These are phyloP conservation scores for Blastobotrys mokoenaii DNA, from an alignment of 805 yeast species.

Conservation along the genomic window DNA sequence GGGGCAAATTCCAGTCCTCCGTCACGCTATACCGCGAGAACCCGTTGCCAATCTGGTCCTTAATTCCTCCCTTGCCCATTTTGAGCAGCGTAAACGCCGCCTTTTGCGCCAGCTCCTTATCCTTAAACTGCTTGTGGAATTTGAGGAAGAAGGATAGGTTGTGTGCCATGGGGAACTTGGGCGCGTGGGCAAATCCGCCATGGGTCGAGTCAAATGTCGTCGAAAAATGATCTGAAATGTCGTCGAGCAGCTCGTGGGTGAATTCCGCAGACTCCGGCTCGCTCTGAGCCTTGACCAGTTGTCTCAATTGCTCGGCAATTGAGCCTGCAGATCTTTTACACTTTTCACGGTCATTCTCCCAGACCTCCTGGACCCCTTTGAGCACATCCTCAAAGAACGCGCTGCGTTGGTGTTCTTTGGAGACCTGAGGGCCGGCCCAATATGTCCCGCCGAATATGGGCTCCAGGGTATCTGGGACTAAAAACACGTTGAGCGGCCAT, in stretches of 20 bases:
- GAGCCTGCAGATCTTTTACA: slow-evolving; percentile 23
- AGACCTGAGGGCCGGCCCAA: slow-evolving; percentile 29
- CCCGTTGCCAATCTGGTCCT: slow-evolving; percentile 32
- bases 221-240: slow-evolving; percentile 21
- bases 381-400: slow-evolving; percentile 26
- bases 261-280: slow-evolving; percentile 11
- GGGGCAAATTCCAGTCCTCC: slow-evolving; percentile 34
- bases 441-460: slow-evolving; percentile 34
- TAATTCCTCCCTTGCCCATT: slow-evolving; percentile 30
- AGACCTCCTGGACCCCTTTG: slow-evolving; percentile 22
- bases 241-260: slow-evolving; percentile 12
- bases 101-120: slow-evolving; percentile 13
- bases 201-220: slow-evolving; percentile 19
- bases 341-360: slow-evolving; percentile 24
- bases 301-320: slow-evolving; percentile 18
- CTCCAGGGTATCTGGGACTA: slow-evolving; percentile 27
- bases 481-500: slow-evolving; percentile 34
- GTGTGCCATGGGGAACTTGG: slow-evolving; percentile 30
- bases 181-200: slow-evolving; percentile 31
- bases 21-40: slow-evolving; percentile 31
- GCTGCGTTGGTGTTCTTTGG: slow-evolving; percentile 4
- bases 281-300: slow-evolving; percentile 21
- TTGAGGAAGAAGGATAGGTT: slow-evolving; percentile 21
- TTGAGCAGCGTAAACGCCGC: slow-evolving; percentile 23
- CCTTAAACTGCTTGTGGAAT: slow-evolving; percentile 10